Percentiles rank a stretch among this genome's conserved stretches.
Conservation (phyloP, 768 basidiomycete species). For the Trametes gibbosa region DNA sequence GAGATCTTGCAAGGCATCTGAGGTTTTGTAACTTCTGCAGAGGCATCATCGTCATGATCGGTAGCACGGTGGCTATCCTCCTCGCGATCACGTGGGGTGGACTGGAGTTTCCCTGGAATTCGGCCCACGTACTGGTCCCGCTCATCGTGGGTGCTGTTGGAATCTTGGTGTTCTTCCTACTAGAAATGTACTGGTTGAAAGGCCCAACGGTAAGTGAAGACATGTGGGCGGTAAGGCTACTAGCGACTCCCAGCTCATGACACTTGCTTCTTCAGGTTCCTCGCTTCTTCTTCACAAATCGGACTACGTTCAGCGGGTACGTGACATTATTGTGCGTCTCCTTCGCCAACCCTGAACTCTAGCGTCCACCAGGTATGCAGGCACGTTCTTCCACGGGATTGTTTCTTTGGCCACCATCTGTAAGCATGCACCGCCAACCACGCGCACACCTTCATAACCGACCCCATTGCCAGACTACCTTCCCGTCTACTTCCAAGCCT, state of each 20-base stretch:
- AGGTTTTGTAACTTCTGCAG: slow-evolving; percentile 1
- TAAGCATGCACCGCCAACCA: slow-evolving; percentile 14
- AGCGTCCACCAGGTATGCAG: slow-evolving; percentile 24
- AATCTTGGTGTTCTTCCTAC: slow-evolving; percentile 30
- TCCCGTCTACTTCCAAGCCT: slow-evolving; percentile 46
- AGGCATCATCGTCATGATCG: slow-evolving; percentile 9
- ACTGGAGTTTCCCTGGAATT: slow-evolving; percentile 34
- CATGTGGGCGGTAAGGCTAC: background rate
- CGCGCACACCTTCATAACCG: background rate
- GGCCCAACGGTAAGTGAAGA: slow-evolving; percentile 21
- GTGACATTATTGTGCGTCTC: background rate
- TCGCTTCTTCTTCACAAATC: slow-evolving; percentile 2
- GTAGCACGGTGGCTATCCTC: slow-evolving; percentile 12
- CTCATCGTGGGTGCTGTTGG: slow-evolving; percentile 34
- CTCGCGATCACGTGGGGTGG: slow-evolving; percentile 35
- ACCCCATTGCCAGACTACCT: slow-evolving; percentile 33
- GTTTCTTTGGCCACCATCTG: slow-evolving; percentile 23
- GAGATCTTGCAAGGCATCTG: slow-evolving; percentile 26
- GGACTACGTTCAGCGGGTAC: slow-evolving; percentile 9
- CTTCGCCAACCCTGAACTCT: too few relatives aligned
- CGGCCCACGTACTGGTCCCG: slow-evolving; percentile 32
- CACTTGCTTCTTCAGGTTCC: background rate
- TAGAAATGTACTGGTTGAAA: slow-evolving; percentile 28
- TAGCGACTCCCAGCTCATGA: background rate
- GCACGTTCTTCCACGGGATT: slow-evolving; percentile 26